These are phyloP conservation scores for Leucogyrophana mollusca DNA, from an alignment of 768 basidiomycete species.

Conservation along the genomic window DNA sequence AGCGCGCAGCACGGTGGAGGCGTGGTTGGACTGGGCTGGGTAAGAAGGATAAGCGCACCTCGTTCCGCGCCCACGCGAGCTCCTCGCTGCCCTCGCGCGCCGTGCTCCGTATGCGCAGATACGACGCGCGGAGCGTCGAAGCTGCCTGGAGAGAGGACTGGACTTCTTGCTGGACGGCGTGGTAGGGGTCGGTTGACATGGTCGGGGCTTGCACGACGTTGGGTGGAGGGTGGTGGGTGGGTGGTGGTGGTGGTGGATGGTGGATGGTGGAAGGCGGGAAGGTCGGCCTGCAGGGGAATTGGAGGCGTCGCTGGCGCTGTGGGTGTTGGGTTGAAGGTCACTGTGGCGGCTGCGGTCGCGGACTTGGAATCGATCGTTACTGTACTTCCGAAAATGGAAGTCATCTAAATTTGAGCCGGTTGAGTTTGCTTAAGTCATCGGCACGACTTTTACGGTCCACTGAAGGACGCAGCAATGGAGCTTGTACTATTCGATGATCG, in stretches of 20 bases:
- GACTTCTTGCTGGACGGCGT: slow-evolving; percentile 83
- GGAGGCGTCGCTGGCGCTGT: too few species aligned
- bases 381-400: too few species aligned
- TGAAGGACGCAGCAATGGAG: slow-evolving; percentile 29
- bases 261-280: background rate
- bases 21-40: too few species aligned
- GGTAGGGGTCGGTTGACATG: slow-evolving; percentile 84
- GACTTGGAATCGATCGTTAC: too few species aligned
- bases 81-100: slow-evolving; percentile 77
- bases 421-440: slow-evolving; percentile 28
- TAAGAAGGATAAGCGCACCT: slow-evolving; percentile 47
- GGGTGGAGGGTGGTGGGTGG: background rate
- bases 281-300: too few species aligned
- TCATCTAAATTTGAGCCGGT: too few species aligned
- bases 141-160: slow-evolving; percentile 73
- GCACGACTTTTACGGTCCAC: slow-evolving; percentile 31
- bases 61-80: slow-evolving; percentile 73
- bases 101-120: slow-evolving; percentile 73
- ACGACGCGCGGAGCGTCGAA: slow-evolving; percentile 69
- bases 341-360: too few species aligned
- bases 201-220: background rate
- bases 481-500: slow-evolving; percentile 27
- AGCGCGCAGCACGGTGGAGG: slow-evolving; percentile 8
- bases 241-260: background rate
- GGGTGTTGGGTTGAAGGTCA: too few species aligned